Conservation (phyloP, 176 grass and related monocot genomes). For the Triticum turgidum region DNA sequence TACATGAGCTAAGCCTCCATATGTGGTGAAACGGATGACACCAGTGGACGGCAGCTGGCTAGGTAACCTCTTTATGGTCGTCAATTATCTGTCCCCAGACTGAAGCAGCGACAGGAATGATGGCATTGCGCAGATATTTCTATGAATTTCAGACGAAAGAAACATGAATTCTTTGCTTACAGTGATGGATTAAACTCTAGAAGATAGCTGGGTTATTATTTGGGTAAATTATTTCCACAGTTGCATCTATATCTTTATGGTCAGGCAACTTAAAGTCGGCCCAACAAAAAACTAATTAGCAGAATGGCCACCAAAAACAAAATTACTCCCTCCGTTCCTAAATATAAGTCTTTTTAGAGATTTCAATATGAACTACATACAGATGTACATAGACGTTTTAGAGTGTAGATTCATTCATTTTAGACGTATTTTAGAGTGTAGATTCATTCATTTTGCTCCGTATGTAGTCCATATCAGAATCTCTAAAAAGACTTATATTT, state of each 20-base stretch:
- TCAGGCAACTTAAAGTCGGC: neutral
- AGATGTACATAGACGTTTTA: too few species aligned
- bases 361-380: too few species aligned
- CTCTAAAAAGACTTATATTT: too few species aligned
- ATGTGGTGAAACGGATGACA: conserved; percentile 21
- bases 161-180: conserved; percentile 1
- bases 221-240: neutral
- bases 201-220: neutral
- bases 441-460: too few species aligned
- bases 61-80: conserved; percentile 8
- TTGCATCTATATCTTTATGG: neutral
- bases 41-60: neutral
- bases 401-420: too few species aligned
- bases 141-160: neutral
- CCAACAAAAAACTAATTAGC: too few species aligned
- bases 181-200: neutral
- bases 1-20: conserved; percentile 25
- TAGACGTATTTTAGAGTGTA: too few species aligned
- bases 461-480: too few species aligned
- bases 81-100: conserved; percentile 11
- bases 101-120: neutral
- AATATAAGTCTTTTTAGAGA: too few species aligned
- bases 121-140: neutral
- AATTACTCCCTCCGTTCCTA: too few species aligned
- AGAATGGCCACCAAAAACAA: too few species aligned